Evolutionary conservation across 208 protist species (phyloP), one percentile per base, ranked within the genome.

Genomic region (Trypanosoma mega): DNA sequence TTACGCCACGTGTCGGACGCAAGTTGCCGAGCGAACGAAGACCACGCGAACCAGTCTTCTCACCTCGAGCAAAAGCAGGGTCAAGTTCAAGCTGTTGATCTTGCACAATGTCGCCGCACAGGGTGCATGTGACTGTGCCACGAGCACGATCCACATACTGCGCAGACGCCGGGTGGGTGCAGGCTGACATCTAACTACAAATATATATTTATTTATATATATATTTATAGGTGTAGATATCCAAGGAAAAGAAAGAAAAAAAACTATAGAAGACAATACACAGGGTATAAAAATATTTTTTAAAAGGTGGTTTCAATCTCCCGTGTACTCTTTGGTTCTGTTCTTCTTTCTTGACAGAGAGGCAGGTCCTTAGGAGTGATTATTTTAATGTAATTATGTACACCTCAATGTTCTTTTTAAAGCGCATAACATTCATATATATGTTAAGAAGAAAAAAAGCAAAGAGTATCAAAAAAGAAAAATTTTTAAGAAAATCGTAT

Each of bases 31-130:
- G 52, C 0, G 64, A 18, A 5, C 58, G 68, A 30, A 76, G 57
- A 12, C 53, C 14, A 5, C 56, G 50, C 20, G 41, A 26, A 44
- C 37, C 26, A 11, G 41, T 16, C 29, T 68, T 54, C 5, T 64
- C 67, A 33, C 72, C 72, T 43, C 72, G 76, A 0, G 69, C 68
- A 57, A 96, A 93, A 20, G 82, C 56, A 12, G 85, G 84, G 61
- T 96, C 85, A 7, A 96, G 56, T 58, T 96, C 85, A 54, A 86
- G 85, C 66, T 93, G 81, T 14, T 80, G 68, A 29, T 88, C 63
- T 37, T 72, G 60, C 31, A 96, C 66, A 46, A 92, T 65, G 49
- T 89, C 83, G 30, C 79, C 82, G 72, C 89, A 96, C 20, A 96
- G 49, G 26, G 89, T 92, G 70, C 89, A 96, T 52, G 76, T 76